These are phyloP conservation scores for Phytopythium aichiense DNA, from an alignment of 352 stramenopile genomes.

Conservation along the genomic window DNA sequence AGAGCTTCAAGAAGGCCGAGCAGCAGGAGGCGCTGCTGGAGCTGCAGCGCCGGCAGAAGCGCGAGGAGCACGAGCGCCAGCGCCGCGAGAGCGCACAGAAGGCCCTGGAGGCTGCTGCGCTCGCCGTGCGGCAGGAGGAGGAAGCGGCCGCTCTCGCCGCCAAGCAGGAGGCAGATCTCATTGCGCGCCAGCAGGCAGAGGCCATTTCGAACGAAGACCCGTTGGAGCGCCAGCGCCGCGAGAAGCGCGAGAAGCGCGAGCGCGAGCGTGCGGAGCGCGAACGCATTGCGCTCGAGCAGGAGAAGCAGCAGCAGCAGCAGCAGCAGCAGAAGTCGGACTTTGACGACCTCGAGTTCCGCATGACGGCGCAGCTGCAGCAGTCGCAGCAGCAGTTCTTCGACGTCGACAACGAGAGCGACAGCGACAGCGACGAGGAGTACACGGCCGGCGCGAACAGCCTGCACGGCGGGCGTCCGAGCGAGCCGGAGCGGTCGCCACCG, in stretches of 20 bases:
- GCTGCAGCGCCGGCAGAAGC: slow-evolving; percentile 63
- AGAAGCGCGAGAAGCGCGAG: slow-evolving; percentile 70
- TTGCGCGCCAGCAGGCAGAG: not conserved
- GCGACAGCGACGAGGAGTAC: slow-evolving; percentile 11
- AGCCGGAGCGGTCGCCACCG: slow-evolving; percentile 21
- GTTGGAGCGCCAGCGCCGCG: slow-evolving; percentile 57
- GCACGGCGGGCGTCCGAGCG: not conserved
- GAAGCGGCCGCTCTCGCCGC: slow-evolving; percentile 5
- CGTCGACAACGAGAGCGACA: slow-evolving; percentile 30
- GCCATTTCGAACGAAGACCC: not conserved
- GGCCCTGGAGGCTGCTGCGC: slow-evolving; percentile 22
- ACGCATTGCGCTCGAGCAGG: slow-evolving; percentile 25
- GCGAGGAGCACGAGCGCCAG: slow-evolving; percentile 61
- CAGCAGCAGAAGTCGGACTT: slow-evolving; percentile 26
- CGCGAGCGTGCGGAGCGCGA: slow-evolving; percentile 34
- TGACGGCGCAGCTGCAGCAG: slow-evolving; percentile 33
- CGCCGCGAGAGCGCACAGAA: slow-evolving; percentile 40
- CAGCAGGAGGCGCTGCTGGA: slow-evolving; percentile 46
- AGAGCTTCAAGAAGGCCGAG: slow-evolving; percentile 24
- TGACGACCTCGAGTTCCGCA: slow-evolving; percentile 34
- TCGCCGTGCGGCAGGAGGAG: not conserved
- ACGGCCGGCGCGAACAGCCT: not conserved
- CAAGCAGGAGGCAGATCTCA: not conserved
- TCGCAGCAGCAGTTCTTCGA: slow-evolving; percentile 29
- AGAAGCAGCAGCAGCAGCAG: slow-evolving; percentile 14